phyloP scores from a whole-genome alignment of 352 stramenopile genomes.

The Globisporangium mamillatum region DNA sequence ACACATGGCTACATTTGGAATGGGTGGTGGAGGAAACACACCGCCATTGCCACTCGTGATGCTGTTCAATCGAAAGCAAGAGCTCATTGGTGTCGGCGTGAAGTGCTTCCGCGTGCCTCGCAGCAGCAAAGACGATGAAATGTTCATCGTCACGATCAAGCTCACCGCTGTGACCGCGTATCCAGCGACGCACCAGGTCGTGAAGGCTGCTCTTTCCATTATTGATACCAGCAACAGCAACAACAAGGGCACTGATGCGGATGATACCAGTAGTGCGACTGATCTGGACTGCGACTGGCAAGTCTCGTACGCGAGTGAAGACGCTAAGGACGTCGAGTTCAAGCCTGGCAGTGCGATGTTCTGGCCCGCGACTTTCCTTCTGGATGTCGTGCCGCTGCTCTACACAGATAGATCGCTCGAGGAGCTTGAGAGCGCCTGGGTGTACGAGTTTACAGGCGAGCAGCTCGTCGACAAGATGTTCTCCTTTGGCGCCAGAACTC shows the following conservation, averaged over 20 bases:
- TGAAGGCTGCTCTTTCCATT: not conserved
- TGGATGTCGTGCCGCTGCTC: slow-evolving; percentile 31
- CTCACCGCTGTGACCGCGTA: slow-evolving; percentile 24
- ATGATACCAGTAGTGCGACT: not conserved
- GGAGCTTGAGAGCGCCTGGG: slow-evolving; percentile 39
- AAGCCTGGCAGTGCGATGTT: slow-evolving; percentile 34
- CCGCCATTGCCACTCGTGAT: slow-evolving; percentile 22
- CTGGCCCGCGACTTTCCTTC: slow-evolving; percentile 39
- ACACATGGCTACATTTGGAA: slow-evolving; percentile 4
- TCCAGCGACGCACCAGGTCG: slow-evolving; percentile 33
- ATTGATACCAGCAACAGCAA: slow-evolving; percentile 3
- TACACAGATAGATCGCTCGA: slow-evolving; percentile 42
- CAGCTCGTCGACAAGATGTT: slow-evolving; percentile 34
- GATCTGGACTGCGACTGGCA: slow-evolving; percentile 25
- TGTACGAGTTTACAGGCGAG: slow-evolving; percentile 64
- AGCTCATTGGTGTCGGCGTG: slow-evolving; percentile 45
- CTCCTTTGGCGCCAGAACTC: slow-evolving; percentile 28
- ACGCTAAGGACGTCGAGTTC: slow-evolving; percentile 19
- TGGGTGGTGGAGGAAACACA: not conserved
- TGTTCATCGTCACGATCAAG: slow-evolving; percentile 40
- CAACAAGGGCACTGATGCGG: not conserved
- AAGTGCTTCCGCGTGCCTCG: slow-evolving; percentile 43
- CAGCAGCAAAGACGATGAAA: slow-evolving; percentile 52
- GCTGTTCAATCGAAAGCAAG: slow-evolving; percentile 34
- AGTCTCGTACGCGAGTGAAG: slow-evolving; percentile 43